phyloP scores from a whole-genome alignment of 2,329 filamentous ascomycete species.

The Monosporascus sp. region DNA sequence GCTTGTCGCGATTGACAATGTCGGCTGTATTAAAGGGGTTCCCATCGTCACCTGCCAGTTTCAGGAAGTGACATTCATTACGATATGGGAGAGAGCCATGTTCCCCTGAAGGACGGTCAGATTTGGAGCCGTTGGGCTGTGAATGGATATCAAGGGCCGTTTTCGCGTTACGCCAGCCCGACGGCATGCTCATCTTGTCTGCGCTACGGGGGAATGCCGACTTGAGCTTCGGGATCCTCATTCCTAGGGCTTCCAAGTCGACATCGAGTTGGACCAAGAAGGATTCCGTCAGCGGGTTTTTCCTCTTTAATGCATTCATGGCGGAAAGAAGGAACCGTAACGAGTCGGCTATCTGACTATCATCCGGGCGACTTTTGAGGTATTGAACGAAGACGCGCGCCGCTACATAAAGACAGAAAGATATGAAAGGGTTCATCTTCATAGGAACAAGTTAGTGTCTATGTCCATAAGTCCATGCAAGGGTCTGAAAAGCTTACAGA shows the following conservation, averaged over 20 bases:
- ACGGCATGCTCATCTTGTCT: constrained; percentile 42
- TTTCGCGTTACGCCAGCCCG: not conserved
- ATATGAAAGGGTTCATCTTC: constrained; percentile 92
- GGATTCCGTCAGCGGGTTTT: constrained; percentile 88
- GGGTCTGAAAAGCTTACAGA: constrained; percentile 50
- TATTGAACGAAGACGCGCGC: constrained; percentile 94
- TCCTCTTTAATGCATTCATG: constrained; percentile 82
- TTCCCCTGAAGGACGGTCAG: not conserved
- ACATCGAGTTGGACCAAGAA: constrained; percentile 92
- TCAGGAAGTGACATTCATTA: constrained; percentile 40
- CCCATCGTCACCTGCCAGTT: constrained; percentile 33
- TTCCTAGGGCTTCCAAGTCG: constrained; percentile 71
- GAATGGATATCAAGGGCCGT: not conserved
- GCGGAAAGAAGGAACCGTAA: constrained; percentile 86
- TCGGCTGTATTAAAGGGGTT: constrained; percentile 35
- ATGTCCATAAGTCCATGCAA: not conserved
- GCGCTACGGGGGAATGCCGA: constrained; percentile 48
- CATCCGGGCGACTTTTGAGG: constrained; percentile 86
- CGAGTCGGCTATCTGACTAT: constrained; percentile 71
- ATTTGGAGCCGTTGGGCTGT: constrained; percentile 1
- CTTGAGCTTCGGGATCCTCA: constrained; percentile 54
- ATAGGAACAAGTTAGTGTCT: constrained; percentile 9
- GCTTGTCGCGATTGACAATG: constrained; percentile 31
- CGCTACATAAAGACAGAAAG: constrained; percentile 94
- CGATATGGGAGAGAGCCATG: constrained; percentile 39